phyloP scores from a whole-genome alignment of 2,329 filamentous ascomycete genomes.

The Ascochyta rabiei region DNA sequence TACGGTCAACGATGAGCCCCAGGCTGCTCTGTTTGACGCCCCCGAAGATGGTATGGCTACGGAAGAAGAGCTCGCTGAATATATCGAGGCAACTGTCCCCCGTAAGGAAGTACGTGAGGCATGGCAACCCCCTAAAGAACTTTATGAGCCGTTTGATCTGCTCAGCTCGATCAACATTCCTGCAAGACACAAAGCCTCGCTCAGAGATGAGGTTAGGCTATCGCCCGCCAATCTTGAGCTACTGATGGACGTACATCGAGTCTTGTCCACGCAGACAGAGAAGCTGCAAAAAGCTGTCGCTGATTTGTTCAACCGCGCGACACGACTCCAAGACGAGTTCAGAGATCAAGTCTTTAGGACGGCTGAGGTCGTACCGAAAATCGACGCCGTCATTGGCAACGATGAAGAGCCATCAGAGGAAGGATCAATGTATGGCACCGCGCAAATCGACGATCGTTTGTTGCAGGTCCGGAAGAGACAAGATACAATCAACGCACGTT shows the following conservation, averaged over 20 bases:
- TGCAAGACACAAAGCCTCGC: conserved; percentile 64
- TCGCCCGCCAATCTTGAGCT: conserved; percentile 73
- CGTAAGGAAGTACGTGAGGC: conserved; percentile 64
- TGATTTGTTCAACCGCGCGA: conserved; percentile 74
- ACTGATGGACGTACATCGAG: conserved; percentile 74
- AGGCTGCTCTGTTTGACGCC: conserved; percentile 59
- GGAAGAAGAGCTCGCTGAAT: conserved; percentile 36
- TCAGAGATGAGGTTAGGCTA: conserved; percentile 72
- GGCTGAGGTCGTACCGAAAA: conserved; percentile 67
- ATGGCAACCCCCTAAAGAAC: conserved; percentile 67
- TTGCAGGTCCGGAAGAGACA: conserved; percentile 62
- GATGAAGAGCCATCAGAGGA: conserved; percentile 54
- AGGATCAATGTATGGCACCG: conserved; percentile 54
- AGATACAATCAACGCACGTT: conserved; percentile 61
- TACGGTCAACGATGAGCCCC: conserved; percentile 54
- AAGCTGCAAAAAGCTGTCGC: conserved; percentile 71
- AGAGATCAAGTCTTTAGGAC: conserved; percentile 70
- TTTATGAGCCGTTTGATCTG: conserved; percentile 64
- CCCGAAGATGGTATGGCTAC: conserved; percentile 45
- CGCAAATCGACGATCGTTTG: conserved; percentile 65
- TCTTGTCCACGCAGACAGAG: conserved; percentile 72
- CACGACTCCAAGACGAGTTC: conserved; percentile 71
- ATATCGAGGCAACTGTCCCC: conserved; percentile 26
- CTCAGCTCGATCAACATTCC: conserved; percentile 64
- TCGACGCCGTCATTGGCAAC: conserved; percentile 69